These are phyloP conservation scores for Wickerhamomyces mucosus DNA, from an alignment of 805 yeast species.

Conservation along the genomic window DNA sequence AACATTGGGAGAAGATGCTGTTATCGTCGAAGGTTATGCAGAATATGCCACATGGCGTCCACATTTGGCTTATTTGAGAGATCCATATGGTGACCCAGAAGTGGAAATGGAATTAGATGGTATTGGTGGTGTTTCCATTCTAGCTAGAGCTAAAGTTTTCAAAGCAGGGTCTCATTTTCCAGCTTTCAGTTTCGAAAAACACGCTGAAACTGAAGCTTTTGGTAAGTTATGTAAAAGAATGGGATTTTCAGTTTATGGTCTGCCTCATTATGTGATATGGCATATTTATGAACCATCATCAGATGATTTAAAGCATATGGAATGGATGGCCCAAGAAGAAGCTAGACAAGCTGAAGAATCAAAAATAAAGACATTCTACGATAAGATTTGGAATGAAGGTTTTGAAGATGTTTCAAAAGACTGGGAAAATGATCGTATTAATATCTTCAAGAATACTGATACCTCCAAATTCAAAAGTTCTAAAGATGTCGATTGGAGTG, in stretches of 20 bases:
- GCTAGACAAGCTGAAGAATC: constrained; percentile 54
- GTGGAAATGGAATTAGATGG: constrained; percentile 93
- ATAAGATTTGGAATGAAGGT: constrained; percentile 68
- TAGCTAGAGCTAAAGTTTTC: constrained; percentile 83
- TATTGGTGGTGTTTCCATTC: constrained; percentile 93
- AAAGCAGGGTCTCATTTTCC: constrained; percentile 92
- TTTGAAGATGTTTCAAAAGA: constrained; percentile 65
- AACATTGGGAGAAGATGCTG: constrained; percentile 82
- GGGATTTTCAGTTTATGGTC: constrained; percentile 84
- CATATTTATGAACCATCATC: constrained; percentile 92
- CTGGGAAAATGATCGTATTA: constrained; percentile 67
- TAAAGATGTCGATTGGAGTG: constrained; percentile 58
- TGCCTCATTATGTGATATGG: constrained; percentile 96
- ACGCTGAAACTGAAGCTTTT: constrained; percentile 97
- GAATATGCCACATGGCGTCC: constrained; percentile 99
- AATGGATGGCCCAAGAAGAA: constrained; percentile 85
- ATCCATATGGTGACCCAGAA: constrained; percentile 90
- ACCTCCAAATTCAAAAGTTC: constrained; percentile 29
- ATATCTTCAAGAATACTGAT: constrained; percentile 74
- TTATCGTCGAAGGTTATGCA: constrained; percentile 93
- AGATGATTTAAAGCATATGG: constrained; percentile 84
- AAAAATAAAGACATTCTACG: constrained; percentile 53
- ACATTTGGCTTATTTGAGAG: constrained; percentile 89
- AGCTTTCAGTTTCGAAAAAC: constrained; percentile 90
- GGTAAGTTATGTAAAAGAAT: constrained; percentile 82